Conservation (phyloP, 1,284 basidiomycete genomes). For the Marasmius tenuissimus region DNA sequence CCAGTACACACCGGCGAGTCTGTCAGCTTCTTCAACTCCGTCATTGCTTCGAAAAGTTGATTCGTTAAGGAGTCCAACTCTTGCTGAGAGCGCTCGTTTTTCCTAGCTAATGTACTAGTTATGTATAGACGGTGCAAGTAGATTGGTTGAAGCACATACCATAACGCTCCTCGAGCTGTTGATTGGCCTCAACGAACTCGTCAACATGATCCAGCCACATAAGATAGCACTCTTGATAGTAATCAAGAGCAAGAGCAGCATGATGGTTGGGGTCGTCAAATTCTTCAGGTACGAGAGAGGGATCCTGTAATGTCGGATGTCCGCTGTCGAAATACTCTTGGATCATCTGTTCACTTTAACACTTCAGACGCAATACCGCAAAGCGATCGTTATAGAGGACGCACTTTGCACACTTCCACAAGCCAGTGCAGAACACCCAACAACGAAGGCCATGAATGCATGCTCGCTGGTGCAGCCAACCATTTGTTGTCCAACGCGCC, state of each 20-base stretch:
- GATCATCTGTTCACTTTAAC: slow-evolving; percentile 32
- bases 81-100: slow-evolving; percentile 59
- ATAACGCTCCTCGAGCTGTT: slow-evolving; percentile 71
- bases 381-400: slow-evolving; percentile 15
- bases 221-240: slow-evolving; percentile 68
- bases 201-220: slow-evolving; percentile 74
- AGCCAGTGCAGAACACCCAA: slow-evolving; percentile 88
- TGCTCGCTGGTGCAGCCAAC: slow-evolving; percentile 81
- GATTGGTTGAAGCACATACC: slow-evolving; percentile 40
- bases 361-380: background rate
- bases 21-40: slow-evolving; percentile 58
- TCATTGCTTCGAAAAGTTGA: slow-evolving; percentile 42
- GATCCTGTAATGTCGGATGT: slow-evolving; percentile 65
- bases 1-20: slow-evolving; percentile 50
- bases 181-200: slow-evolving; percentile 69
- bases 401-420: slow-evolving; percentile 75
- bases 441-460: slow-evolving; percentile 82
- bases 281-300: slow-evolving; percentile 60
- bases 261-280: slow-evolving; percentile 76
- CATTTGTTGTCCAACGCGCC: slow-evolving; percentile 77
- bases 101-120: slow-evolving; percentile 46
- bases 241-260: slow-evolving; percentile 74
- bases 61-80: slow-evolving; percentile 61
- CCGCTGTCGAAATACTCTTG: slow-evolving; percentile 57
- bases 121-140: slow-evolving; percentile 2